Evolutionary conservation across 2,329 filamentous ascomycete species (phyloP).

Genomic region (Tothia fuscella): DNA sequence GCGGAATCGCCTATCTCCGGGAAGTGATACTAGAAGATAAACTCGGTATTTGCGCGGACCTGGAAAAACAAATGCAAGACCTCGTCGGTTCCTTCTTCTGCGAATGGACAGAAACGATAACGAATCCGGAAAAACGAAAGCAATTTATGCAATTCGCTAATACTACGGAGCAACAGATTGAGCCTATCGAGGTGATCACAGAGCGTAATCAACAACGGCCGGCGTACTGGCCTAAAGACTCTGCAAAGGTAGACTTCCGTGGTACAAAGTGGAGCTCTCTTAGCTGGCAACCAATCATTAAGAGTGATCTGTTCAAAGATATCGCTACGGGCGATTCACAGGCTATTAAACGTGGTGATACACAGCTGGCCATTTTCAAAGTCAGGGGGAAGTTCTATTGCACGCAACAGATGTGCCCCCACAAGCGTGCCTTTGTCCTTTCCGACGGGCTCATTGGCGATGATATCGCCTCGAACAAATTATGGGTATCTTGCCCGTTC

Average conservation of each 20-base stretch:
- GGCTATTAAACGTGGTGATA: constrained; percentile 75
- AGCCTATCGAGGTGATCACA: constrained; percentile 55
- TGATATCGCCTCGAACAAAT: constrained; percentile 43
- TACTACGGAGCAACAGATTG: constrained; percentile 53
- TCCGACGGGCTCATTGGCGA: constrained; percentile 76
- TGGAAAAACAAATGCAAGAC: constrained; percentile 80
- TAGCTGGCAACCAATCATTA: constrained; percentile 70
- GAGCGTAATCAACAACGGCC: constrained; percentile 66
- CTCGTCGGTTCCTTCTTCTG: constrained; percentile 78
- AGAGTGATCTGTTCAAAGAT: constrained; percentile 56
- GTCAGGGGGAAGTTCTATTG: constrained; percentile 71
- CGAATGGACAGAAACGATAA: constrained; percentile 80
- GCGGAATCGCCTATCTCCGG: constrained; percentile 70
- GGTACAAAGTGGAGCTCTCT: constrained; percentile 53
- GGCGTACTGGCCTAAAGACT: constrained; percentile 62
- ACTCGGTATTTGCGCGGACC: constrained; percentile 69
- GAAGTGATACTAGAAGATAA: constrained; percentile 77
- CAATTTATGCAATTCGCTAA: constrained; percentile 79
- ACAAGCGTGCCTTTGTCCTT: constrained; percentile 82
- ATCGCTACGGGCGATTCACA: constrained; percentile 61
- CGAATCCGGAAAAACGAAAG: constrained; percentile 52
- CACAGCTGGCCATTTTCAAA: constrained; percentile 78
- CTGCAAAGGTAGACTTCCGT: constrained; percentile 59
- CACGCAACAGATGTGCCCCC: constrained; percentile 89
- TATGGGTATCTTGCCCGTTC: constrained; percentile 80